phyloP scores from a whole-genome alignment of 805 yeast species.

The Candida silvatica region DNA sequence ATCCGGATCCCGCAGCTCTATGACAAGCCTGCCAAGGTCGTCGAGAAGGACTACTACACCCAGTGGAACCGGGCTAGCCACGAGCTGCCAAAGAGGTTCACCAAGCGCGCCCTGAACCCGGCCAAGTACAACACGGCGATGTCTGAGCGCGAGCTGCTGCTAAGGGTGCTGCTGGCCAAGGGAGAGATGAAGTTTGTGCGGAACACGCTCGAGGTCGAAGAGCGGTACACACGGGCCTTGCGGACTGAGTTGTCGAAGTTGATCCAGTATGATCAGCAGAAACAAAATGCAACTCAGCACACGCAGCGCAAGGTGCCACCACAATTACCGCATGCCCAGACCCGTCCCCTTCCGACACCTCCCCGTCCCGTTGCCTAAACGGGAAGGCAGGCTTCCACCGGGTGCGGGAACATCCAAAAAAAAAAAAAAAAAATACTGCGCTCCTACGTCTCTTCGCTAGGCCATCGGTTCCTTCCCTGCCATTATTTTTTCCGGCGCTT shows the following conservation, averaged over 20 bases:
- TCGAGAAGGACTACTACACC: conserved; percentile 13
- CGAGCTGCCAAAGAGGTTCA: conserved; percentile 11
- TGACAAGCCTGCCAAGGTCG: conserved; percentile 8
- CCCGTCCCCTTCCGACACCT: no score
- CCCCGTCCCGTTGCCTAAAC: no score
- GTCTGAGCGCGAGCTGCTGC: conserved; percentile 44
- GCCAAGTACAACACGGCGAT: conserved; percentile 36
- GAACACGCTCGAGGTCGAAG: conserved; percentile 18
- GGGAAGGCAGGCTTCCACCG: no score
- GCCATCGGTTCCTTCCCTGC: no score
- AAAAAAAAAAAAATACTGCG: no score
- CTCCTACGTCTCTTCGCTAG: no score
- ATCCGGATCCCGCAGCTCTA: conserved; percentile 10
- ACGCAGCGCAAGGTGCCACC: no score
- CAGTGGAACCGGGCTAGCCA: conserved; percentile 17
- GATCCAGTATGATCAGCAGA: no score
- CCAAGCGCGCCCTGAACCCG: conserved; percentile 25
- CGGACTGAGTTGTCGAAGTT: conserved; percentile 14
- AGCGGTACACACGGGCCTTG: conserved; percentile 20
- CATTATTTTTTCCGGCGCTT: no score
- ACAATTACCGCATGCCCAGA: no score
- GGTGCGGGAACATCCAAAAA: no score
- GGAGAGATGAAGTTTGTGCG: conserved; percentile 18
- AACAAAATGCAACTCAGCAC: no score
- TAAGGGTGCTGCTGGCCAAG: conserved; percentile 57